A percentile compares a stretch with the other conserved stretches of the same genome.
Evolutionary conservation across 2,329 filamentous ascomycete species (phyloP).

Genomic region (Aspergillus udagawae): DNA sequence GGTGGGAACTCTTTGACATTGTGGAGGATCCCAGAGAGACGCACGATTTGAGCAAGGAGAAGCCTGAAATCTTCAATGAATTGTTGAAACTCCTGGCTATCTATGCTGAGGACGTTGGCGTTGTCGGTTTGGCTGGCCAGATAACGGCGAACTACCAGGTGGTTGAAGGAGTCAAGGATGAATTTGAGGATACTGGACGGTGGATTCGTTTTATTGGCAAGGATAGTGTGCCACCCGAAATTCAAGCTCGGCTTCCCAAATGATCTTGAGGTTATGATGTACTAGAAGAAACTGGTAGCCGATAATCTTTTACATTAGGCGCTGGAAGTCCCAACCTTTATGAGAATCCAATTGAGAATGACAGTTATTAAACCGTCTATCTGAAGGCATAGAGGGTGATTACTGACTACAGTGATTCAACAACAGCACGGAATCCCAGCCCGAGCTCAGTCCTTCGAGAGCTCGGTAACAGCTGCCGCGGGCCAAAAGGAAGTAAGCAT

Average conservation of each 20-base stretch:
- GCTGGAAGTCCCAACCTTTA: too few relatives aligned
- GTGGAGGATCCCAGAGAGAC: constrained; percentile 51
- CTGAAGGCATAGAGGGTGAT: not conserved
- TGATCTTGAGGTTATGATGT: not conserved
- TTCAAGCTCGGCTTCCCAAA: not conserved
- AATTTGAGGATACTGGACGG: not conserved
- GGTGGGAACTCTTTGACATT: constrained; percentile 57
- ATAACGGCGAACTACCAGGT: not conserved
- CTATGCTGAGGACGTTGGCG: constrained; percentile 57
- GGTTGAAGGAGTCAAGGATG: not conserved
- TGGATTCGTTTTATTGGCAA: not conserved
- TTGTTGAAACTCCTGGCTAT: constrained; percentile 54
- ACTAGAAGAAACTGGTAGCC: not conserved
- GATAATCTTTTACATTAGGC: too few relatives aligned
- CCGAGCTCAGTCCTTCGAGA: not conserved
- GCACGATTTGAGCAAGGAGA: constrained; percentile 39
- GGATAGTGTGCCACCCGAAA: not conserved
- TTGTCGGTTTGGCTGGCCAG: constrained; percentile 45
- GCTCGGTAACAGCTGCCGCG: not conserved
- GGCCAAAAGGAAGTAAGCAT: not conserved
- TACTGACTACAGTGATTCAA: not conserved
- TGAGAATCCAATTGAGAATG: not conserved
- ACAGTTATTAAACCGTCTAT: not conserved
- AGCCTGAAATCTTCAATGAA: constrained; percentile 45
- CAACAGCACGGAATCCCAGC: not conserved